Base-by-base conservation (phyloP, 2,329 filamentous ascomycete species). In the Colletotrichum costaricense region DNA sequence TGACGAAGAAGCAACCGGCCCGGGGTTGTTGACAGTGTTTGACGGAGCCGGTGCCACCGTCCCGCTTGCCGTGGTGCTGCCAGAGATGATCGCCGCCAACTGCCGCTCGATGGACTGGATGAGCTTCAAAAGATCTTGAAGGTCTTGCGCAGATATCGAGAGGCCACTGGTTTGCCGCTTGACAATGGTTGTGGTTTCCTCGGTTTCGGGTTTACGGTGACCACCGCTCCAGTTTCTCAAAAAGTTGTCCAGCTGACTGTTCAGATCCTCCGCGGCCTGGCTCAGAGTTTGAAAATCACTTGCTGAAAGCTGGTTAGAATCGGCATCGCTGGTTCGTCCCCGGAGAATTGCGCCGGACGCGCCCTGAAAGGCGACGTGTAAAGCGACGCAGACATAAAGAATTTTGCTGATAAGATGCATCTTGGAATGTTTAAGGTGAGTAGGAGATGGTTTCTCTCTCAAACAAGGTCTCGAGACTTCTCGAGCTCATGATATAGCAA, bases 401-500 rank as follows among this genome's bases (percentile, higher is more conserved):
- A 73, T 58, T n/a, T 70, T 75, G 22, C 63, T 67, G 46, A 73
- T 55, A 65, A 74, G 59, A 62, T 68, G 69, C 74, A 75, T 75
- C 2, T 69, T 70, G 60, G 58, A 67, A 66, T 68, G 62, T 63
- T 28, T 2, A 30, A 49, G 35, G 33, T 68, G 52, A 67, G 58
- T 26, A 71, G 22, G 30, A 30, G 26, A 57, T 74, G 52, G 49
- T 55, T 63, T 4, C 30, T n/a, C 62, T 24, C 26, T 33, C 52
- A 66, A 42, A 42, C 58, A 38, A n/a, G 24, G 38, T 49, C 12
- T 52, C 65, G 69, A 73, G 70, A 72, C 72, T 66, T 67, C 55
- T 72, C 67, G 72, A 72, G 72, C 67, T 49, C 63, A 58, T 75
- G 64, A 72, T 75, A 75, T 75, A 75, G 60, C 54, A 62, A 35